Percentiles rank a stretch among this genome's conserved stretches.
These are phyloP conservation scores for Medicago ruthenica DNA, from an alignment of 306 rosid species.

Conservation along the genomic window DNA sequence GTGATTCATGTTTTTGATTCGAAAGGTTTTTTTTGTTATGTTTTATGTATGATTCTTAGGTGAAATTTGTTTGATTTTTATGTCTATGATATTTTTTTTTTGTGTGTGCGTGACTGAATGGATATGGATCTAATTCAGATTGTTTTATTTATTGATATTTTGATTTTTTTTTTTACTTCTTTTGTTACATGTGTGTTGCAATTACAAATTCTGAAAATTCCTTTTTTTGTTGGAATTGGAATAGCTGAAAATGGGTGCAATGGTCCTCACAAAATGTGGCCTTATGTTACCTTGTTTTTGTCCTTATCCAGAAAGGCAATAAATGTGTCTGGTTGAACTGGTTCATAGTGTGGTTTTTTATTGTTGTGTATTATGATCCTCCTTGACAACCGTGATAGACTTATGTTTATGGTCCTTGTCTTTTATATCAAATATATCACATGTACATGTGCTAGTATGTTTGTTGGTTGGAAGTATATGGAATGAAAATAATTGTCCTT, in stretches of 20 bases:
- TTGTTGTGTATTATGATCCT: slow-evolving; percentile 8
- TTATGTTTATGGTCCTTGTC: slow-evolving; percentile 7
- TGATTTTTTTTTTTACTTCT: neutral
- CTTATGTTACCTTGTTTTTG: slow-evolving; percentile 28
- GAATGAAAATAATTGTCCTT: slow-evolving; percentile 36
- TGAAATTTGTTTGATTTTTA: neutral
- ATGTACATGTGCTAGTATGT: neutral
- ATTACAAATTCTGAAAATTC: slow-evolving; percentile 18
- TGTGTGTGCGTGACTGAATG: slow-evolving; percentile 8
- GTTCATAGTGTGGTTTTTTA: neutral
- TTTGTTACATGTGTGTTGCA: slow-evolving; percentile 20
- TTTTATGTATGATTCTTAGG: neutral
- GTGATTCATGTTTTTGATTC: slow-evolving; percentile 36
- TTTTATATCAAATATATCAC: neutral
- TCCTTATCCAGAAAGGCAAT: slow-evolving; percentile 39
- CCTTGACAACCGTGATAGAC: slow-evolving; percentile 19
- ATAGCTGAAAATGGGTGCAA: slow-evolving; percentile 18
- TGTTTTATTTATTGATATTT: slow-evolving; percentile 19
- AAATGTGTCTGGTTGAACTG: slow-evolving; percentile 35
- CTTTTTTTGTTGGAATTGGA: slow-evolving; percentile 11
- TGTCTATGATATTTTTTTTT: neutral
- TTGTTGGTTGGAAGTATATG: slow-evolving; percentile 37
- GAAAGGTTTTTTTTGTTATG: neutral
- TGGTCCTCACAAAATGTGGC: slow-evolving; percentile 41
- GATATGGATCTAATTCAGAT: slow-evolving; percentile 24